Conservation (phyloP, 176 grass and related monocot genomes). For the Carex scoparia region DNA sequence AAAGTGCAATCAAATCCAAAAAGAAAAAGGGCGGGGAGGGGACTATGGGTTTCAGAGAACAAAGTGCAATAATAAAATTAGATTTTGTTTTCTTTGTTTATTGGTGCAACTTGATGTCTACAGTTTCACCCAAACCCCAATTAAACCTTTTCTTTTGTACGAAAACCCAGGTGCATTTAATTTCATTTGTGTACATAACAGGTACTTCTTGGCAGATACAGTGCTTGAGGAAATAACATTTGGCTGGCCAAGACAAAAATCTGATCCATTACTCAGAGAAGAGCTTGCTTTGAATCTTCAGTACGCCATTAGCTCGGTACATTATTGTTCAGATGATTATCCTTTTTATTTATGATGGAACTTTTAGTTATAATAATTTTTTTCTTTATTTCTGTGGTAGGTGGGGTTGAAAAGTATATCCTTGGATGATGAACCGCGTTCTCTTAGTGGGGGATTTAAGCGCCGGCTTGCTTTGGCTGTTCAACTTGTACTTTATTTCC, state of each 20-base stretch:
- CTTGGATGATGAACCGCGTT: conserved; percentile 67
- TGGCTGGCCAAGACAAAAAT: conserved; percentile 81
- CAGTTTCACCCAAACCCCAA: not conserved
- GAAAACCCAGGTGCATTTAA: not conserved
- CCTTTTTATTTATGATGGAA: not conserved
- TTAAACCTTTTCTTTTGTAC: not conserved
- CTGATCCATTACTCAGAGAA: conserved; percentile 42
- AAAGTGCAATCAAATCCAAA: not conserved
- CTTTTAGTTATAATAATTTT: not conserved
- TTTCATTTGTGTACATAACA: not conserved
- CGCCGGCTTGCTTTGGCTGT: conserved; percentile 75
- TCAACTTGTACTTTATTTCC: conserved; percentile 56
- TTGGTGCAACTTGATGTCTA: not conserved
- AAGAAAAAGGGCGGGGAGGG: not conserved
- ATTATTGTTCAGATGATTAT: not conserved
- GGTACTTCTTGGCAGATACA: conserved; percentile 88
- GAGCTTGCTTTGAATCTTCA: conserved; percentile 60
- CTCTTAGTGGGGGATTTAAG: conserved; percentile 88
- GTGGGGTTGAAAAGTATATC: conserved; percentile 69
- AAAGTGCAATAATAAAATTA: not conserved
- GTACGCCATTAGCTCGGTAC: conserved; percentile 68
- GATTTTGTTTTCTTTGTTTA: not conserved
- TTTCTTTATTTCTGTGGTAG: conserved; percentile 32
- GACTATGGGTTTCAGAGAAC: not conserved
- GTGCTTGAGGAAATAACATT: conserved; percentile 87